Conservation (phyloP, 768 basidiomycete species). For the Suillus occidentalis region DNA sequence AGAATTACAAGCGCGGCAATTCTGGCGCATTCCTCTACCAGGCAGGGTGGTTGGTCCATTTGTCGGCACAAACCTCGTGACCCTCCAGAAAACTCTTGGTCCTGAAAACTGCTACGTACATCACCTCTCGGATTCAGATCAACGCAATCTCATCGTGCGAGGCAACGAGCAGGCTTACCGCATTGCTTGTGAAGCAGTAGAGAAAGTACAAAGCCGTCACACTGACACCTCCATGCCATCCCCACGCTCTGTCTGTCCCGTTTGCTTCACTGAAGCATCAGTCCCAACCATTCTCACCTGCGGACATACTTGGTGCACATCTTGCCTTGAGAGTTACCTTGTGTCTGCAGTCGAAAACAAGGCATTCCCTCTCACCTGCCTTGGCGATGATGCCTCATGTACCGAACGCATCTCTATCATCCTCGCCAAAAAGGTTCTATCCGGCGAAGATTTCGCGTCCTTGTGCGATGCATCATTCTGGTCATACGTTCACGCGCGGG, state of each 20-base stretch:
- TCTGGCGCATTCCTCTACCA: constrained; percentile 47
- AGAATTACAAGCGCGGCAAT: constrained; percentile 42
- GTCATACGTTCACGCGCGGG: constrained; percentile 56
- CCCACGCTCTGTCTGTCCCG: constrained; percentile 48
- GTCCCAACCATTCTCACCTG: constrained; percentile 57
- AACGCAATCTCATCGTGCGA: constrained; percentile 49
- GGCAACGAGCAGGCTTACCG: constrained; percentile 44
- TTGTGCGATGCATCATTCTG: constrained; percentile 60
- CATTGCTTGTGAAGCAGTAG: constrained; percentile 41
- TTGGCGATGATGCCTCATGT: constrained; percentile 66
- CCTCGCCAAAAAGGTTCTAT: constrained; percentile 50
- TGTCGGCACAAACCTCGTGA: constrained; percentile 43
- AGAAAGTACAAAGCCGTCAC: constrained; percentile 35
- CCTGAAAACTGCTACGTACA: constrained; percentile 57
- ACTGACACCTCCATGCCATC: constrained; percentile 17
- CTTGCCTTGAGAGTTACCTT: constrained; percentile 62
- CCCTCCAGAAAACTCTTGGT: constrained; percentile 52
- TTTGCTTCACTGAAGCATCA: constrained; percentile 62
- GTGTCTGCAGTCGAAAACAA: constrained; percentile 54
- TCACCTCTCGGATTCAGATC: constrained; percentile 23
- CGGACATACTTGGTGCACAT: constrained; percentile 67
- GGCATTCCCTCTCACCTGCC: constrained; percentile 70
- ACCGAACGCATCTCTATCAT: constrained; percentile 52
- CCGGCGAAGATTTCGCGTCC: constrained; percentile 51
- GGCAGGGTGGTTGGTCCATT: constrained; percentile 47